Evolutionary conservation across 192 early-diverging fungal species (phyloP).

Genomic region (Coemansia sp.): DNA sequence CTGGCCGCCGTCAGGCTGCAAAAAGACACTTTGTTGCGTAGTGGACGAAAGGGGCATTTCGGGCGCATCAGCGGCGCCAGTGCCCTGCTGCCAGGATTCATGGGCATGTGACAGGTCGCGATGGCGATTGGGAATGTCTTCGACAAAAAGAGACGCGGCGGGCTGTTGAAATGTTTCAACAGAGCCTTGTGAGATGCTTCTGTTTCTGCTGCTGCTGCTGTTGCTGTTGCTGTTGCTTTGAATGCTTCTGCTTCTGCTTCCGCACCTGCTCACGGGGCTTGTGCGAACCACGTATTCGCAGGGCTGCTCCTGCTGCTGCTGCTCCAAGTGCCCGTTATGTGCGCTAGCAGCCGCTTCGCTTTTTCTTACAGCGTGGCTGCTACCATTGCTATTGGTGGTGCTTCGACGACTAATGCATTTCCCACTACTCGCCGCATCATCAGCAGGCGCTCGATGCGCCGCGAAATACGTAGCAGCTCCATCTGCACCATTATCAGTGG

Average conservation of each 20-base stretch:
- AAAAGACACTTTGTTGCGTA: not conserved
- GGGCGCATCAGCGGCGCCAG: not conserved
- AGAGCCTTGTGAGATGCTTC: not conserved
- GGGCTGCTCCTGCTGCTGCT: not conserved
- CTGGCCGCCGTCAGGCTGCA: not conserved
- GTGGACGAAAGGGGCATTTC: not conserved
- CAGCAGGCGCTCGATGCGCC: not conserved
- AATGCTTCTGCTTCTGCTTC: no score
- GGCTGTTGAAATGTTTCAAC: not conserved
- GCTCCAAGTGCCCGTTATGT: not conserved
- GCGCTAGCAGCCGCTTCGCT: not conserved
- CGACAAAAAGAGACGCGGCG: not conserved
- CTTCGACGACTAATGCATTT: not conserved
- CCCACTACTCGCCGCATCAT: not conserved
- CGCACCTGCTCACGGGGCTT: not conserved
- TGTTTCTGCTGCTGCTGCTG: not conserved
- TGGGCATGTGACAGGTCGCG: not conserved
- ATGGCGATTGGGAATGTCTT: not conserved
- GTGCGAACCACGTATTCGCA: not conserved
- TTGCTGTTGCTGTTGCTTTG: constrained; percentile 3
- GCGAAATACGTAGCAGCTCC: not conserved
- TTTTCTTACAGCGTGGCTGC: not conserved
- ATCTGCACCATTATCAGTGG: not conserved
- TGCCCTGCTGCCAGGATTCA: not conserved
- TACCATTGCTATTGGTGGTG: not conserved